Evolutionary conservation across 2,329 filamentous ascomycete genomes (phyloP), one percentile per base, ranked within the genome.

Genomic region (Botryosphaeria dothidea): DNA sequence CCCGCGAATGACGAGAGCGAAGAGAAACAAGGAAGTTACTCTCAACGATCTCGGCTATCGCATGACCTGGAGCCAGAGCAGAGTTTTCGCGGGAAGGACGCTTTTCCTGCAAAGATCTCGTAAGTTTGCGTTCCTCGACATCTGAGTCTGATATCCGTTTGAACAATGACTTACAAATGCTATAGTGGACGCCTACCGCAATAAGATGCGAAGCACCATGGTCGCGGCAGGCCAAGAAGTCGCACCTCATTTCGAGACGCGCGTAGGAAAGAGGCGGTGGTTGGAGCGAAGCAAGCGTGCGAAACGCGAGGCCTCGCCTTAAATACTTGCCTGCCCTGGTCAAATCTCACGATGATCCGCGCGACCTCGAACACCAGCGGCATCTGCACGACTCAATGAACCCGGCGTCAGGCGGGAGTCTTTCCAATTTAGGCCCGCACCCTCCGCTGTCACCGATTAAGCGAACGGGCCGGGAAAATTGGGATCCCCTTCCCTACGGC

Each of bases 21-120:
- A 88, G 69, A 87, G 92, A 57, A 86, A 84, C 57, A 95, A 92
- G 80, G 94, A 98, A 75, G 88, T 95, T n/a, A 87, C 92, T 56
- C 81, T 98, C 67, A 98, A 98, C 74, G 93, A 98, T 74, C 81
- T 98, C 51, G 94, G 93, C 2, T 96, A 96, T 77, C 88, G 94
- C 52, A 96, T 99, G 91, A 93, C 92, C 56, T 99, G 95, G 94
- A 89, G 93, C 63, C 94, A 98, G 80, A 95, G 93, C 76, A 86
- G 94, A 72, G 92, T 94, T 11, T 97, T 98, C 81, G 90, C 93
- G 1, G 91, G 90, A 13, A 86, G 92, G 70, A 92, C 90, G 45
- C 84, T 97, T 54, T 97, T 97, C 77, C 82, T 97, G 72, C 94
- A 97, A 78, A 89, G 92, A 83, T 93, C 93, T 71, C 82, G 93